Conservation (phyloP, 2,329 filamentous ascomycete species). For the Ceratocystis cubensis region DNA sequence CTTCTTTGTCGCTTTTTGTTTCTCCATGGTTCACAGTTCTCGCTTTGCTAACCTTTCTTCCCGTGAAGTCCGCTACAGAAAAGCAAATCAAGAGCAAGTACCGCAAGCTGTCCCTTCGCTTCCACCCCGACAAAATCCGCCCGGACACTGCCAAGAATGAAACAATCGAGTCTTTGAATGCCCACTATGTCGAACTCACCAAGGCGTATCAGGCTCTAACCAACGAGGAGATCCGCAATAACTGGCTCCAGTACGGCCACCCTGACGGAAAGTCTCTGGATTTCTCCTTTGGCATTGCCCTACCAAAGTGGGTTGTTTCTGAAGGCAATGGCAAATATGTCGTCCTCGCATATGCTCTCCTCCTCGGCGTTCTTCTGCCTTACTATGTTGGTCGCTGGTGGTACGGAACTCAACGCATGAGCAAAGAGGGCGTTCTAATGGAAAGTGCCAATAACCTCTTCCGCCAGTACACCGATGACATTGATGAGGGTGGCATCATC, state of each 20-base stretch:
- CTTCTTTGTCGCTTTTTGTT: not conserved
- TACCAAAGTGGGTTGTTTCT: conserved; percentile 83
- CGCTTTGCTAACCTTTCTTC: conserved; percentile 18
- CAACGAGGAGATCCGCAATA: conserved; percentile 93
- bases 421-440: conserved; percentile 84
- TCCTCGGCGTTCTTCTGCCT: conserved; percentile 81
- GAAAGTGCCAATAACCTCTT: conserved; percentile 92
- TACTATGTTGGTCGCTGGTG: conserved; percentile 96
- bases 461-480: conserved; percentile 76
- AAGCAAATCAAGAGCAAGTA: conserved; percentile 88
- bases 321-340: conserved; percentile 95
- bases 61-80: conserved; percentile 58
- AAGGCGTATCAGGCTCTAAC: conserved; percentile 98
- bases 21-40: not conserved
- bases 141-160: conserved; percentile 80
- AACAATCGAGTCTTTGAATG: conserved; percentile 71
- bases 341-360: conserved; percentile 71
- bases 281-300: conserved; percentile 91
- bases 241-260: conserved; percentile 90
- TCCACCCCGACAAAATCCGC: conserved; percentile 84
- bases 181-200: conserved; percentile 83
- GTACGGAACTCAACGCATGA: conserved; percentile 90
- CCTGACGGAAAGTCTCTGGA: conserved; percentile 89
- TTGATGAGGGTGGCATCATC: conserved; percentile 68
- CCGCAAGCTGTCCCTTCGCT: conserved; percentile 70